Evolutionary conservation across 1,284 basidiomycete species (phyloP).

Genomic region (Heterobasidion parviporum): DNA sequence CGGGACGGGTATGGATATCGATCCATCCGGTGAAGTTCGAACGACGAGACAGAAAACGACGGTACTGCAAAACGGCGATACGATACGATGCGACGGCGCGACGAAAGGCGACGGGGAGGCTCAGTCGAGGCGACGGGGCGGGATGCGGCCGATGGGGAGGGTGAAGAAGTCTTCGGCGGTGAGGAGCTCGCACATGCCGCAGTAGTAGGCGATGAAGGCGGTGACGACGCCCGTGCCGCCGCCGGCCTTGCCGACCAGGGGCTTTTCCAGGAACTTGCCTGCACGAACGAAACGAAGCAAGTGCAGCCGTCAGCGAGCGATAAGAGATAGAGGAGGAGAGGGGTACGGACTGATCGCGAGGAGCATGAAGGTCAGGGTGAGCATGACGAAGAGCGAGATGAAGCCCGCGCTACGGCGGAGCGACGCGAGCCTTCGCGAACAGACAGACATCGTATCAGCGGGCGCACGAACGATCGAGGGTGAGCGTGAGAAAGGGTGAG

Average conservation of each 20-base stretch:
- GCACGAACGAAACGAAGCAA: background rate
- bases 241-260: constrained; percentile 45
- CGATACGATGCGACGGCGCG: background rate
- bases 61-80: background rate
- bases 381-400: constrained; percentile 63
- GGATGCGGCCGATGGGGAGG: constrained; percentile 40
- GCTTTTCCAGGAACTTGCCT: constrained; percentile 14
- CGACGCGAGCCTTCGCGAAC: constrained; percentile 41
- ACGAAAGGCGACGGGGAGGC: background rate
- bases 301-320: background rate
- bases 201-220: constrained; percentile 62
- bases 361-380: constrained; percentile 56
- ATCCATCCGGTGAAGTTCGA: too few species aligned
- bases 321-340: background rate
- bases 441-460: background rate
- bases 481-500: background rate
- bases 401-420: constrained; percentile 62
- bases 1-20: too few species aligned
- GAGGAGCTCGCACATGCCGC: constrained; percentile 54
- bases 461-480: background rate
- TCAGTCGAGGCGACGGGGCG: constrained; percentile 7
- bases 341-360: constrained; percentile 38
- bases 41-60: too few species aligned
- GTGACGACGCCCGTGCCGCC: constrained; percentile 69
- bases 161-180: constrained; percentile 39